Conservation (phyloP, 1,139 yeast species). For the Suzukiozyma palmioleophila region DNA sequence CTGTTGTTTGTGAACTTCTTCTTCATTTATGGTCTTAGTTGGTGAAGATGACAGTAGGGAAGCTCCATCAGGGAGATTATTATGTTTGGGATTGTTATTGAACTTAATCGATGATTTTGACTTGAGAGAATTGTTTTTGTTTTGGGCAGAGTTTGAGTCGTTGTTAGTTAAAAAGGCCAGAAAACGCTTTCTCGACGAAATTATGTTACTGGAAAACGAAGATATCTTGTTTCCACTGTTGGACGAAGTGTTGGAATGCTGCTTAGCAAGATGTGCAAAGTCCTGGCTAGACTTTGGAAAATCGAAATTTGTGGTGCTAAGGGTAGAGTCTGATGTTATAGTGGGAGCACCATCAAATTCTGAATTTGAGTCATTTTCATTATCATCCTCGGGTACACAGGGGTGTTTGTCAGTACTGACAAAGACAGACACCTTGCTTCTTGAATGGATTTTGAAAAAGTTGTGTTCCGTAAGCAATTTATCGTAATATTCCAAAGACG, state of each 20-base stretch:
- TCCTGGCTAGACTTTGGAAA: neutral
- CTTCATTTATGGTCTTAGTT: neutral
- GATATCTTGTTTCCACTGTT: conserved; percentile 6
- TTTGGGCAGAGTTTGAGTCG: conserved; percentile 5
- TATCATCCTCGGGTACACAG: neutral
- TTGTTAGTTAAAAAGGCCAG: conserved; percentile 21
- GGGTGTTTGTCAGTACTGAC: conserved; percentile 7
- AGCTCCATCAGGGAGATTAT: neutral
- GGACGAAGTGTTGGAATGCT: neutral
- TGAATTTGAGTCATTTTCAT: neutral
- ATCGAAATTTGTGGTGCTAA: neutral
- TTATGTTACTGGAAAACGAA: conserved; percentile 10
- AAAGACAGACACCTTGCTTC: conserved; percentile 7
- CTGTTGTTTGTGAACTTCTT: conserved; percentile 16
- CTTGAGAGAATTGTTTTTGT: conserved; percentile 3
- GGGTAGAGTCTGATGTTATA: neutral
- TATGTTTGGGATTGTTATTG: too few relatives aligned
- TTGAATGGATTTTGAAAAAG: conserved; percentile 20
- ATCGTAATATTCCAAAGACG: conserved; percentile 30
- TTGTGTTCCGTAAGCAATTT: conserved; percentile 35
- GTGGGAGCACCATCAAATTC: neutral
- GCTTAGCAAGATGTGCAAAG: neutral
- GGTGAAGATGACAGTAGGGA: conserved; percentile 1
- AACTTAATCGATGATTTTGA: conserved; percentile 6
- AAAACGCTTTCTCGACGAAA: conserved; percentile 20